Percentiles rank a stretch among this genome's conserved stretches.
Conservation (phyloP, 2,329 filamentous ascomycete genomes). For the Aspergillus hortae region DNA sequence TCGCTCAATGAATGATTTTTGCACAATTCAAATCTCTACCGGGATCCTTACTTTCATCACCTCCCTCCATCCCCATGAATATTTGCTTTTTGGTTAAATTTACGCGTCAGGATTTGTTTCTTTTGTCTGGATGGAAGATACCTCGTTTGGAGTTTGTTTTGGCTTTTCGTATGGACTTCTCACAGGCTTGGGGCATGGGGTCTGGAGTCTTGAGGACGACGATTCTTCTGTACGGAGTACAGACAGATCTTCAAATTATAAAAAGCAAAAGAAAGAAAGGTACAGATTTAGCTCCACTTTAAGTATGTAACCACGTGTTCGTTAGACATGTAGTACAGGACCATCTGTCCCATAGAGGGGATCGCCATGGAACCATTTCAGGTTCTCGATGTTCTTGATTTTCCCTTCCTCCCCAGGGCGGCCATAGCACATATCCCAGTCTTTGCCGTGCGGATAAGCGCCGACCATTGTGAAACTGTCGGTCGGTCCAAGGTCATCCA, state of each 20-base stretch:
- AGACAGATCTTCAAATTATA: neutral
- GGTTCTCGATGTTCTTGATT: slow-evolving; percentile 44
- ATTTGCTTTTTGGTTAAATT: neutral
- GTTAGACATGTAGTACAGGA: slow-evolving; percentile 44
- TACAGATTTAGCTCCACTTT: neutral
- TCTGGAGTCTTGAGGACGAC: slow-evolving; percentile 1
- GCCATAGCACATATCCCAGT: slow-evolving; percentile 73
- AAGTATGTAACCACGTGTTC: neutral
- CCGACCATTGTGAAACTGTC: slow-evolving; percentile 64
- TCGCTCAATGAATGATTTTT: slow-evolving; percentile 13
- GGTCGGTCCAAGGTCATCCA: slow-evolving; percentile 51
- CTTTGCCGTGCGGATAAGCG: slow-evolving; percentile 55
- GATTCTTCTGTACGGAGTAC: neutral
- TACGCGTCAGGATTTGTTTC: neutral
- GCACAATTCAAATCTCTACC: neutral
- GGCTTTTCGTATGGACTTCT: neutral
- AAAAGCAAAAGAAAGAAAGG: neutral
- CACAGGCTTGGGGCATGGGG: neutral
- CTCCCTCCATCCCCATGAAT: neutral
- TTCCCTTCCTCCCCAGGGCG: slow-evolving; percentile 53
- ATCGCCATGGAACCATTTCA: slow-evolving; percentile 59
- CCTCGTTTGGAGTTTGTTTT: neutral
- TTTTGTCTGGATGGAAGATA: neutral
- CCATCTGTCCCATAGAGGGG: slow-evolving; percentile 57
- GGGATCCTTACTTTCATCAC: neutral